Evolutionary conservation across 345 rosid species (phyloP), one percentile per base, ranked within the genome.

Genomic region (Eucalyptus regnans): DNA sequence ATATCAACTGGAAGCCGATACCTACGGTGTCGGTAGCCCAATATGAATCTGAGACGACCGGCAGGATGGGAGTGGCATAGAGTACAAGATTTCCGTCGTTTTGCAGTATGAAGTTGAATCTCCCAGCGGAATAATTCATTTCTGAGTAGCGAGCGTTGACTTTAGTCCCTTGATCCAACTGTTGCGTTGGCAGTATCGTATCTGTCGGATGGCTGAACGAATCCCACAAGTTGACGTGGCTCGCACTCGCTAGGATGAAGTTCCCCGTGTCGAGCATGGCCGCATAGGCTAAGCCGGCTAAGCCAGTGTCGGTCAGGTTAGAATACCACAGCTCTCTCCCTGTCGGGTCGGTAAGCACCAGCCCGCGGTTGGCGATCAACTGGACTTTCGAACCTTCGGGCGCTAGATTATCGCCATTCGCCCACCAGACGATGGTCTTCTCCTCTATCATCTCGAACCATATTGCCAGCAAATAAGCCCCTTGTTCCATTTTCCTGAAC

Each of bases 1-100:
- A 96, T 20, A 89, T 86, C 88, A 95, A 80, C 62, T 41, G 91
- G 41, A 22, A 86, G 64, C 91, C 92, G 12, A 20, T 88, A 49
- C 50, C 87, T 49, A 10, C 3, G 5, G 23, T 46, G 4, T 0
- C 0, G 87, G 54, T 17, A 20, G 15, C 31, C 87, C 87, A 88
- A 29, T 85, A 85, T 12, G 83, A 20, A 17, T 25, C 33, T 1
- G 54, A 44, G 8, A 3, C 2, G 4, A 1, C 16, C 16, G 0
- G 4, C 33, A 8, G 33, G 16, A 2, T 6, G 6, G 41, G 41
- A 66, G 79, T 66, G 22, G 22, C 6, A 18, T 10, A 84, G 22
- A 88, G 44, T 31, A 88, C 48, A 17, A 50, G 56, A 56, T 81
- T 56, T 22, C 89, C 87, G 23, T 84, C 89, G 9, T 3, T 1